Conservation (phyloP, 1,284 basidiomycete genomes). For the Puccinia horiana region DNA sequence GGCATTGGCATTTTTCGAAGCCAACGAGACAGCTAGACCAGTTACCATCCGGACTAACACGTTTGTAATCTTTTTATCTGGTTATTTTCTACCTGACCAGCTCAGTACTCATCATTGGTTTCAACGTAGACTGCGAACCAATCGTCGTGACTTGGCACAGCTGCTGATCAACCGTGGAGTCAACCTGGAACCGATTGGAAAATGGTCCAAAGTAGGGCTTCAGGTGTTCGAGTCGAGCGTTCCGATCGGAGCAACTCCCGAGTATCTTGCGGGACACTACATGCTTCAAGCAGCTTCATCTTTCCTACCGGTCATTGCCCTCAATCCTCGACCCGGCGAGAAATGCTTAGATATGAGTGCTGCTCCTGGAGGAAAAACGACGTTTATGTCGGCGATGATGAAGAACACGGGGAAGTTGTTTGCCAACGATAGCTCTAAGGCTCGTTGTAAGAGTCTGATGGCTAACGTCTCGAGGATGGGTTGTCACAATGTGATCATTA, state of each 20-base stretch:
- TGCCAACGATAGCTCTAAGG: conserved; percentile 95
- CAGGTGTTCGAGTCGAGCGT: conserved; percentile 97
- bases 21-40: conserved; percentile 92
- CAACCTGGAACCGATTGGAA: conserved; percentile 94
- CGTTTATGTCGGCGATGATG: conserved; percentile 91
- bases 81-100: not conserved
- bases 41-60: conserved; percentile 99
- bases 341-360: conserved; percentile 98
- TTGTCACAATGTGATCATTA: conserved; percentile 96
- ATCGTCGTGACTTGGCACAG: conserved; percentile 91
- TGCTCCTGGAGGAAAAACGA: conserved; percentile 96
- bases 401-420: conserved; percentile 98
- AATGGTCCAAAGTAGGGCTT: conserved; percentile 97
- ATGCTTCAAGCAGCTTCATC: conserved; percentile 99
- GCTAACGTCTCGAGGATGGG: conserved; percentile 96
- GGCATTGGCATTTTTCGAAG: conserved; percentile 98
- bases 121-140: conserved; percentile 69
- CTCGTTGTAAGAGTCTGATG: conserved; percentile 89
- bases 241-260: conserved; percentile 89
- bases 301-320: conserved; percentile 96
- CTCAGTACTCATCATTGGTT: not conserved
- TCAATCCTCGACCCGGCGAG: conserved; percentile 88
- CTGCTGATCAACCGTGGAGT: conserved; percentile 93
- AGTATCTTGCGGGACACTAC: conserved; percentile 98
- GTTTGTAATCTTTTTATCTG: conserved; percentile 26